Evolutionary conservation across 2,329 filamentous ascomycete species (phyloP), one percentile per base, ranked within the genome.

Genomic region (Neonectria sp.): DNA sequence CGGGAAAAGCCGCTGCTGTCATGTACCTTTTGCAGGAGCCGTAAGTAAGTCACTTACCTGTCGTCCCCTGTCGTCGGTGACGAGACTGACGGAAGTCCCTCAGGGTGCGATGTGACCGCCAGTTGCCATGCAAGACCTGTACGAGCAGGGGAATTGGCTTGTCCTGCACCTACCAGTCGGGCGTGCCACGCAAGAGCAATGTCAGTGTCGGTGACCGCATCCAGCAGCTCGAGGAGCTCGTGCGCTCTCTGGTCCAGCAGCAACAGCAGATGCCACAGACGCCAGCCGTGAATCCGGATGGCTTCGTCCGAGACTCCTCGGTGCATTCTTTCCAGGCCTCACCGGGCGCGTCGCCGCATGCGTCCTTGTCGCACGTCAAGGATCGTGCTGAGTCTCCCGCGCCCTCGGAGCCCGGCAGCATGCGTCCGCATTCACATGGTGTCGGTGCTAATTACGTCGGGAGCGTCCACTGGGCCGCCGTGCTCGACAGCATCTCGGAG

Each of bases 401-500:
- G 9, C 37, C 45, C 0, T 74, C 79, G 0, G 78, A 82, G 9
- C 71, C 68, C 27, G 79, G 80, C 0, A 82, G 73, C 46, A 75
- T 83, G 63, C 75, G 70, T 43, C 37, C 3, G 37, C 37, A 0
- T 51, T 77, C 17, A 72, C 37, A 13, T 62, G 57, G 11, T 70
- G 59, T 51, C 37, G 79, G 72, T 1, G 68, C 72, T 0, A 71
- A 68, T 31, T 85, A 85, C 40, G 79, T 82, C 12, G 70, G 75
- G 21, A 73, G 78, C 29, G 75, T 74, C 9, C 83, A 84, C 61
- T 84, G 82, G 82, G 76, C 79, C 9, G 79, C 82, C 17, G 75
- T 84, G 2, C 71, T 84, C 7, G 80, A 84, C 40, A 75, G 77
- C 31, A 83, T 84, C 27, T 74, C 81, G 1, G 81, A 83, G 9